Conservation (phyloP, 169 alveolate genomes). For the Eimeria tenella region DNA sequence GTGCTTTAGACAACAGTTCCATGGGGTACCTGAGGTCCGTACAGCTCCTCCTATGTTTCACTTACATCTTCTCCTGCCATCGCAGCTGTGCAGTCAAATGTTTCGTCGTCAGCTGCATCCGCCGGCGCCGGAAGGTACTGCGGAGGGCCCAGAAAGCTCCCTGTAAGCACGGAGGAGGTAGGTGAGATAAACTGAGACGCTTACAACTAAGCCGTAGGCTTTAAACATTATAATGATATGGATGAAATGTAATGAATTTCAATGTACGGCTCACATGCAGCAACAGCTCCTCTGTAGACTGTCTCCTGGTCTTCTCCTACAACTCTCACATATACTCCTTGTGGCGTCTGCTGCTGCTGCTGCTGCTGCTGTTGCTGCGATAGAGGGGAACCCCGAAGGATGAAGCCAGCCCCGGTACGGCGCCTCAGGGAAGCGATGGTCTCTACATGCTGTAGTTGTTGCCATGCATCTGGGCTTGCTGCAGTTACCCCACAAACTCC, state of each 20-base stretch:
- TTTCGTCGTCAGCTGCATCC: constrained; percentile 70
- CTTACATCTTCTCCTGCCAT: constrained; percentile 72
- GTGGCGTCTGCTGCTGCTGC: constrained; percentile 62
- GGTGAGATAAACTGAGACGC: neutral
- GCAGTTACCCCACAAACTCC: constrained; percentile 71
- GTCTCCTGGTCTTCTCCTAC: constrained; percentile 73
- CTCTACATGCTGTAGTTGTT: constrained; percentile 68
- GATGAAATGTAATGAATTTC: neutral
- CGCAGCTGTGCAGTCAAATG: constrained; percentile 67
- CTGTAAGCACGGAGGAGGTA: neutral
- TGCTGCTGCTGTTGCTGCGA: constrained; percentile 57
- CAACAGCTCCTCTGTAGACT: constrained; percentile 63
- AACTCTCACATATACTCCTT: constrained; percentile 56
- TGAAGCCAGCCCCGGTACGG: constrained; percentile 66
- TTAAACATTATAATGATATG: too few relatives aligned
- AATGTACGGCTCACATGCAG: constrained; percentile 41
- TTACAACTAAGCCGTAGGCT: too few relatives aligned
- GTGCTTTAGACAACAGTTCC: too few relatives aligned
- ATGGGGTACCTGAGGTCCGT: neutral
- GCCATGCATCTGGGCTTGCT: constrained; percentile 69
- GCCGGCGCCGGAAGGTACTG: constrained; percentile 73
- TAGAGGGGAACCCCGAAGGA: constrained; percentile 42
- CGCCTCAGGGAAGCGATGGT: constrained; percentile 60
- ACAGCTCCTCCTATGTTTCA: neutral
- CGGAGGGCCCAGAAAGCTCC: constrained; percentile 52